Base-by-base conservation (phyloP, 805 yeast genomes). In the Candida morakotiae region DNA sequence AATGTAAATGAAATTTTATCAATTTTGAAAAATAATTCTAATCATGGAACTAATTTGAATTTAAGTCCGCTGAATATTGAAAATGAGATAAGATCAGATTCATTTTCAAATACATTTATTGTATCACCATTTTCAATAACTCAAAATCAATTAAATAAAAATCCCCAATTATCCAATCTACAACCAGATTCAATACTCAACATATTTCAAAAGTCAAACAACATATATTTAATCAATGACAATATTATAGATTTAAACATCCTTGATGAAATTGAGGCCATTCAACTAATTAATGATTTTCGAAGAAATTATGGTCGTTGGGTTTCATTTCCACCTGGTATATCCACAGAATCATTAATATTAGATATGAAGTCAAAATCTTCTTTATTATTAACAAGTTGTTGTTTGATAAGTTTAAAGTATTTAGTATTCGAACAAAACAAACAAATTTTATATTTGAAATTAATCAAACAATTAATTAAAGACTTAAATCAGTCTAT, bases 241-340 rank as follows among this genome's bases (percentile, higher is more conserved):
- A 35, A 24, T 29, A 21, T 28, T 11, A 10, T 29, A 13, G 20
- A 34, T 2, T 48, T 72, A 18, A 75, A 76, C 1, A 57, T 82
- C 4, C 48, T 85, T 11, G 49, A 75, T 1, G 48, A 65, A 28
- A 55, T 58, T 2, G 79, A 81, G 45, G 77, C 77, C 0, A 46
- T 69, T 5, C 63, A 64, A 13, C 56, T 83, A 27, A 58, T 84
- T 45, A 69, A 67, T 37, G 73, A 72, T 32, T 85, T 84, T 52
- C 62, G 83, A 29, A 75, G 78, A 34, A 71, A 82, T 48, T 84
- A 80, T 51, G 87, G 88, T 4, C 68, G 87, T 21, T 85, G 94
- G 94, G 78, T 83, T 3, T 77, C 84, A 37, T 77, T 84, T 35
- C 87, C 89, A 0, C 71, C 71, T 21, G 62, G 62, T 10, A 51